Evolutionary conservation across 148 eudicot genomes (phyloP), one percentile per base, ranked within the genome.

Genomic region (Simmondsia chinensis): DNA sequence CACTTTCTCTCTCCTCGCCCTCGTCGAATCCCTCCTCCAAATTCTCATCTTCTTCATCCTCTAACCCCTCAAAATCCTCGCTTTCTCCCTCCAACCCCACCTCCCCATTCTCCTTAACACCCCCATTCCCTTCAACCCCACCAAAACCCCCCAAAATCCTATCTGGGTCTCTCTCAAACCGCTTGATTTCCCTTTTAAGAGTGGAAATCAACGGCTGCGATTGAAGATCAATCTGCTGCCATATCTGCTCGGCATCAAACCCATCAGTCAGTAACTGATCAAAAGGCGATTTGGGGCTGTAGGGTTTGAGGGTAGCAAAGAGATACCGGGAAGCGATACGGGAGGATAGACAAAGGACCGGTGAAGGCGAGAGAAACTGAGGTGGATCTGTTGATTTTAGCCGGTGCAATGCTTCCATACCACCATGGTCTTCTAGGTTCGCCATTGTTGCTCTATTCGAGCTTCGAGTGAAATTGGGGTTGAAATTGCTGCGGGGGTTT

Each of bases 201-300:
- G 53, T 50, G 11, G 70, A 40, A 21, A 89, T 39, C 38, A 84
- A 48, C 5, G 93, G 95, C 56, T 78, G 72, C 9, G 78, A 62
- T 10, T 78, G 95, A 14, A 81, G 50, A 54, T 89, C 93, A 43
- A 89, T 81, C 33, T 89, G 97, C 74, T 79, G 93, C 95, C 95
- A 89, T 30, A 89, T 76, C 46, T 89, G 97, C 54, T 89, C 97
- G 3, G 93, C 76, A 12, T 89, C 97, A 25, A 81, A 89, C n/a
- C 93, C 87, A 12, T 76, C 55, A 7, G 75, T 57, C 3, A 71
- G 50, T 12, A 89, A 75, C 5, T 63, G 47, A 24, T 60, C 76
- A 36, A 89, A 69, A 0, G 87, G 85, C 1, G 85, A 69, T 24
- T 84, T 89, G 11, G 80, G 74, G n/a, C 76, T 24, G 75, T 61